These are phyloP conservation scores for Fusarium verrucosum DNA, from an alignment of 2,329 filamentous ascomycete genomes.

Conservation along the genomic window DNA sequence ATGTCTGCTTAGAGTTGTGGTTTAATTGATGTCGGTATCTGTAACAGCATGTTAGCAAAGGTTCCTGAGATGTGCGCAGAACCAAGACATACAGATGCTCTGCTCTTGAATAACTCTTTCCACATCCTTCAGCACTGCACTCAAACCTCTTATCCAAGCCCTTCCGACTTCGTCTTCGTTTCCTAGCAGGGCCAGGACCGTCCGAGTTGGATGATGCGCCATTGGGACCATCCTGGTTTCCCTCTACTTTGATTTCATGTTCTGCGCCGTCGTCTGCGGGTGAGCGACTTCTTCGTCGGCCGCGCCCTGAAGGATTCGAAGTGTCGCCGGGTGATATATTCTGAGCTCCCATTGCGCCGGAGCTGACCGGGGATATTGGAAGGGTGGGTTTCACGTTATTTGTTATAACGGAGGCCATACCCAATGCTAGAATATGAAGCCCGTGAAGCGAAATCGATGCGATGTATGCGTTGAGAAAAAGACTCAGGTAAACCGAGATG, in stretches of 20 bases:
- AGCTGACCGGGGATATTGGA: conserved; percentile 52
- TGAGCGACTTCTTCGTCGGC: conserved; percentile 55
- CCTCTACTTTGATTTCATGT: conserved; percentile 52
- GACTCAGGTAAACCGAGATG: neutral
- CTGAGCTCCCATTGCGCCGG: conserved; percentile 56
- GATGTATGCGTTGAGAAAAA: neutral
- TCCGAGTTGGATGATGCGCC: conserved; percentile 63
- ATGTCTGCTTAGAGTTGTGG: conserved; percentile 94
- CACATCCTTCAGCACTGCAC: conserved; percentile 86
- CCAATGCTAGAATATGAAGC: conserved; percentile 17
- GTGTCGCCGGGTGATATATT: conserved; percentile 49
- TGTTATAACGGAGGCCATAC: conserved; percentile 44
- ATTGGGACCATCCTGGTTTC: conserved; percentile 45
- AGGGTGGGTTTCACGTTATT: conserved; percentile 48
- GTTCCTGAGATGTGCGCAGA: conserved; percentile 23
- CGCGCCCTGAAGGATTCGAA: conserved; percentile 49
- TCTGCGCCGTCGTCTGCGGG: conserved; percentile 55
- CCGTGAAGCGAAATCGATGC: neutral
- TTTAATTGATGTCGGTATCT: conserved; percentile 93
- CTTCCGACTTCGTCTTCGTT: conserved; percentile 78
- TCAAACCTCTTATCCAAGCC: conserved; percentile 83
- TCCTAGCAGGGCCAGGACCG: conserved; percentile 67
- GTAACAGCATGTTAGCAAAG: conserved; percentile 18
- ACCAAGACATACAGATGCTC: conserved; percentile 79
- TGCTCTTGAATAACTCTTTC: conserved; percentile 94